These are phyloP conservation scores for Calonectria ilicicola DNA, from an alignment of 2,329 filamentous ascomycete genomes.

Conservation along the genomic window DNA sequence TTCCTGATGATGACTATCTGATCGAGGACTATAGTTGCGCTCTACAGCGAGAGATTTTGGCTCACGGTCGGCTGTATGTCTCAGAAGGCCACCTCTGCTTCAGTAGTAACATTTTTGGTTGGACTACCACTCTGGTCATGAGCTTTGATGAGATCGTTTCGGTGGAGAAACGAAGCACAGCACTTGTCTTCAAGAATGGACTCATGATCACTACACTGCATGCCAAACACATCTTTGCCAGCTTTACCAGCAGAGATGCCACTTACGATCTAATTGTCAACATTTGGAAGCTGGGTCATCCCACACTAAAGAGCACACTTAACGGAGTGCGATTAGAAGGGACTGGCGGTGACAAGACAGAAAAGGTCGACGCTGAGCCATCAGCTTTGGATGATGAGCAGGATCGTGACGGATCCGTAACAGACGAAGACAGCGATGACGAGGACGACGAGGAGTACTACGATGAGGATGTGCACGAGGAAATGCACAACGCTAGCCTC, in stretches of 20 bases:
- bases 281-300: constrained; percentile 98
- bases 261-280: constrained; percentile 98
- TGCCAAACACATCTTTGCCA: constrained; percentile 95
- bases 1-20: constrained; percentile 96
- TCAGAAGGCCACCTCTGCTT: constrained; percentile 98
- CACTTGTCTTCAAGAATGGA: constrained; percentile 95
- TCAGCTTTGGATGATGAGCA: constrained; percentile 51
- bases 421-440: constrained; percentile 74
- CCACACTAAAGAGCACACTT: constrained; percentile 88
- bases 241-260: constrained; percentile 92
- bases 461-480: constrained; percentile 81
- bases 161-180: constrained; percentile 96
- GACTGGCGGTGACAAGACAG: constrained; percentile 89
- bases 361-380: constrained; percentile 75
- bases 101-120: constrained; percentile 98
- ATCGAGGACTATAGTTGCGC: constrained; percentile 99
- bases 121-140: constrained; percentile 97
- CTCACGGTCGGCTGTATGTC: constrained; percentile 93
- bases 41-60: constrained; percentile 92
- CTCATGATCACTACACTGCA: constrained; percentile 97
- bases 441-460: constrained; percentile 68
- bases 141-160: constrained; percentile 98
- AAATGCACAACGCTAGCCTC: constrained; percentile 81
- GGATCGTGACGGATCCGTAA: constrained; percentile 66
- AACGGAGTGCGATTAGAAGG: constrained; percentile 89